Percentiles rank a stretch among this genome's conserved stretches.
Conservation (phyloP, 768 basidiomycete genomes). For the Coprinellus micaceus region DNA sequence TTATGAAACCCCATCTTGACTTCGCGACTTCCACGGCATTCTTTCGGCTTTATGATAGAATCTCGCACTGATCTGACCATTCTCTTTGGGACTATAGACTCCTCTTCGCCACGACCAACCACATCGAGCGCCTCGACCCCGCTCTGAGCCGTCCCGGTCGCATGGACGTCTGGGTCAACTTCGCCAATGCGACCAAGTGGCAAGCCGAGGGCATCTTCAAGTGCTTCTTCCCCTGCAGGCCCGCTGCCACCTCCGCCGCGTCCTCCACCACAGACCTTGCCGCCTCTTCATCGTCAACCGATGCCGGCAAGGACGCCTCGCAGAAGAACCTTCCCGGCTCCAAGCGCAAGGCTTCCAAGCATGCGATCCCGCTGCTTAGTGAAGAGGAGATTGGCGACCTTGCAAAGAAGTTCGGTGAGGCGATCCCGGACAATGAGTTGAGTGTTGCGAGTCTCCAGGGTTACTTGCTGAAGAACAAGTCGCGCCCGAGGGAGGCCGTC, state of each 20-base stretch:
- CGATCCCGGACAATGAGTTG: slow-evolving; percentile 83
- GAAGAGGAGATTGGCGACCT: slow-evolving; percentile 75
- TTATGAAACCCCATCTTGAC: too few species aligned
- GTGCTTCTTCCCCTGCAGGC: slow-evolving; percentile 83
- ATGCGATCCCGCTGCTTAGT: slow-evolving; percentile 63
- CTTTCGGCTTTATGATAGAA: too few species aligned
- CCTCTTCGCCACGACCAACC: slow-evolving; percentile 90
- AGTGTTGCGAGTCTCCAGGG: slow-evolving; percentile 85
- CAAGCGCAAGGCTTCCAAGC: slow-evolving; percentile 56
- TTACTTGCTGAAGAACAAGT: slow-evolving; percentile 85
- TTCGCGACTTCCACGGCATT: too few species aligned
- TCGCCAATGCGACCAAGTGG: slow-evolving; percentile 88
- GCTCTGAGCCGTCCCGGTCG: slow-evolving; percentile 85
- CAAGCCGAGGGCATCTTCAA: slow-evolving; percentile 92
- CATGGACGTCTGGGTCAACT: slow-evolving; percentile 92
- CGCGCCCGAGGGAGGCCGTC: slow-evolving; percentile 82
- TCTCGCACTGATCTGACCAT: slow-evolving; percentile 8
- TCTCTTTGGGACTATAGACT: slow-evolving; percentile 46
- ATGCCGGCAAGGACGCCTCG: slow-evolving; percentile 41
- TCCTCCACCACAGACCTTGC: slow-evolving; percentile 18
- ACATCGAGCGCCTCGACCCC: slow-evolving; percentile 89
- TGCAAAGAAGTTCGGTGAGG: slow-evolving; percentile 77
- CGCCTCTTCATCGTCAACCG: slow-evolving; percentile 16
- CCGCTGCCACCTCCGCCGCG: slow-evolving; percentile 25
- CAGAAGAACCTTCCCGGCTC: slow-evolving; percentile 65